These are phyloP conservation scores for Cryphonectria parasitica DNA, from an alignment of 2,329 filamentous ascomycete genomes.

Conservation along the genomic window DNA sequence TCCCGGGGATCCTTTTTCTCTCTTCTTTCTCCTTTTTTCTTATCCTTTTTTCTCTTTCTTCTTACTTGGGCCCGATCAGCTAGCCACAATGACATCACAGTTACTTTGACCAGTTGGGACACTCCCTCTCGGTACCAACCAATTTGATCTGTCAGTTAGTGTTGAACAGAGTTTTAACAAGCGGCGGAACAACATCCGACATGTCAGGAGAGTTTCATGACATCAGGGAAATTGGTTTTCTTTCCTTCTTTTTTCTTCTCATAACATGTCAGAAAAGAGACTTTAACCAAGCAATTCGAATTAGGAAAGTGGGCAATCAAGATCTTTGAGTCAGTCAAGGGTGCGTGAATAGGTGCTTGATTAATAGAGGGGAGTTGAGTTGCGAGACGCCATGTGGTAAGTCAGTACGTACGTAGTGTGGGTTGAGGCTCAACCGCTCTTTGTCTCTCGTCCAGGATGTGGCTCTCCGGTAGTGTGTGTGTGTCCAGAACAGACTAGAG, in stretches of 20 bases:
- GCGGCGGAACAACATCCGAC: neutral
- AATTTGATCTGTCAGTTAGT: neutral
- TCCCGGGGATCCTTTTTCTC: neutral
- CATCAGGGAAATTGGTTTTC: neutral
- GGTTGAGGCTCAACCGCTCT: neutral
- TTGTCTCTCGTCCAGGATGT: neutral
- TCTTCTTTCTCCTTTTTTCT: neutral
- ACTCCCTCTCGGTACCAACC: neutral
- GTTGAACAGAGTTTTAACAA: constrained; percentile 1
- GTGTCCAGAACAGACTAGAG: neutral
- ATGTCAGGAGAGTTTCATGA: neutral
- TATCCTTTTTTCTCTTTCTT: neutral
- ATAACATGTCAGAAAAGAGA: neutral
- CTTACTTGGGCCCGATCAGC: neutral
- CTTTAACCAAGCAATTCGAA: neutral
- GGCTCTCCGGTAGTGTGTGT: neutral
- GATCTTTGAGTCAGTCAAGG: neutral
- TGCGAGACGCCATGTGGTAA: neutral
- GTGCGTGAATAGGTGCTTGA: neutral
- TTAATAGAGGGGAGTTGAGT: too few species aligned
- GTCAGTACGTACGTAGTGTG: neutral
- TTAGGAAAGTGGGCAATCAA: neutral
- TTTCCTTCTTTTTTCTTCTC: neutral
- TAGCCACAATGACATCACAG: neutral
- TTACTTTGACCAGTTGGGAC: neutral